Evolutionary conservation across 805 yeast species (phyloP), one percentile per base, ranked within the genome.

Genomic region (Debaryomyces hansenii): DNA sequence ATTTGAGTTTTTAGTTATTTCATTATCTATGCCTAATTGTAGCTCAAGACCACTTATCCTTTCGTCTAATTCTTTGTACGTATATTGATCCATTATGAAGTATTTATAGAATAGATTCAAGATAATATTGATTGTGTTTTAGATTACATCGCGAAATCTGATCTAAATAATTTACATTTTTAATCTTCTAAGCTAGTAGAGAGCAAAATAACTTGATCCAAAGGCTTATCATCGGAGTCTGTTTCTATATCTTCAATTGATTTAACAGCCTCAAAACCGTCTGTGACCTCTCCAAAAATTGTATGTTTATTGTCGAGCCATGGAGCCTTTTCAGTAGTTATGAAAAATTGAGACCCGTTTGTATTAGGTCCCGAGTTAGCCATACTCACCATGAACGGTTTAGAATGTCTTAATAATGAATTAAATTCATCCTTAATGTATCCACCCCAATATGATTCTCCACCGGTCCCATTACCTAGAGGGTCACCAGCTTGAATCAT

Each of bases 341-440:
- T 61, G 66, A 74, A 74, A 57, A 79, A 69, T 50, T 74, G 79
- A 21, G 72, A 72, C 20, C 79, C 78, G 53, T 75, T 76, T 12
- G 78, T 67, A 51, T 75, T 60, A 1, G 73, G 68, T 1, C 80
- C 79, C 4, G 72, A 37, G 58, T 89, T 89, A 47, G 96, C 96
- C 96, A 89, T 89, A 37, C 70, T 64, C 4, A 67, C 57, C 55
- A 66, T 62, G 34, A 60, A 68, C 32, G 61, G 60, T 50, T 61
- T 63, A 40, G 58, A 49, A 54, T 67, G 70, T 18, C 40, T 50
- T 35, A 66, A 39, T 10, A 55, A 44, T 3, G 57, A 61, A 47
- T 55, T 53, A 49, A 59, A 59, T 50, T 67, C 72, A 49, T 64
- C 68, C 20, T 53, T 45, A 40, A 62, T 57, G 41, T 50, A 51